phyloP scores from a whole-genome alignment of 192 early-diverging fungal species.

The Coemansia sp. region DNA sequence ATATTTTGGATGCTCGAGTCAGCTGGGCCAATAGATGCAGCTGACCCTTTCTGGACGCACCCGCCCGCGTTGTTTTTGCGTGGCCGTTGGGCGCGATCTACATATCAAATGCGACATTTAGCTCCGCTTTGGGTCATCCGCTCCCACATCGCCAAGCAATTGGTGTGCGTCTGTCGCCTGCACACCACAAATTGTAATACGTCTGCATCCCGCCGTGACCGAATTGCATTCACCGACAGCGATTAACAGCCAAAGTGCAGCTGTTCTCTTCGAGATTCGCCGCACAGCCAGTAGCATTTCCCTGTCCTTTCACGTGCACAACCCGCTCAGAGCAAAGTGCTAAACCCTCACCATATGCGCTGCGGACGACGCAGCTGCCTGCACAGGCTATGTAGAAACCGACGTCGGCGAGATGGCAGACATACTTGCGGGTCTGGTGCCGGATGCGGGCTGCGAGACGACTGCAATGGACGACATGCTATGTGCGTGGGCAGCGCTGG shows the following conservation, averaged over 20 bases:
- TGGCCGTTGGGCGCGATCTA: no score
- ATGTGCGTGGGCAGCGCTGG: neutral
- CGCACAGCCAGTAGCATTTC: no score
- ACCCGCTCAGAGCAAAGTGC: neutral
- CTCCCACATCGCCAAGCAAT: neutral
- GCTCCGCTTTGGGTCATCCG: no score
- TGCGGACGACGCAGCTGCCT: neutral
- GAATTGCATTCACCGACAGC: neutral
- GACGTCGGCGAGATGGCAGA: slow-evolving; percentile 2
- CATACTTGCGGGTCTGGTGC: neutral
- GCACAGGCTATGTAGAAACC: neutral
- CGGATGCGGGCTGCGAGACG: neutral
- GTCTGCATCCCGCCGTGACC: neutral
- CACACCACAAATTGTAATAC: neutral
- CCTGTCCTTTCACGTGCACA: neutral
- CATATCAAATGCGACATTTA: no score
- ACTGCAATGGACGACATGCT: neutral
- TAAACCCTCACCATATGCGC: neutral
- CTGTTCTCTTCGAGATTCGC: no score
- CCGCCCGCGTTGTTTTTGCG: no score
- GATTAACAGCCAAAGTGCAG: neutral
- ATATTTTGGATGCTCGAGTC: neutral
- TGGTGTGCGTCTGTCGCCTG: neutral
- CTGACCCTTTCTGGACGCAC: neutral
- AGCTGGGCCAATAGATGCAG: neutral